Evolutionary conservation across 2,329 filamentous ascomycete genomes (phyloP), one percentile per base, ranked within the genome.

Genomic region (Epichloe sp.): DNA sequence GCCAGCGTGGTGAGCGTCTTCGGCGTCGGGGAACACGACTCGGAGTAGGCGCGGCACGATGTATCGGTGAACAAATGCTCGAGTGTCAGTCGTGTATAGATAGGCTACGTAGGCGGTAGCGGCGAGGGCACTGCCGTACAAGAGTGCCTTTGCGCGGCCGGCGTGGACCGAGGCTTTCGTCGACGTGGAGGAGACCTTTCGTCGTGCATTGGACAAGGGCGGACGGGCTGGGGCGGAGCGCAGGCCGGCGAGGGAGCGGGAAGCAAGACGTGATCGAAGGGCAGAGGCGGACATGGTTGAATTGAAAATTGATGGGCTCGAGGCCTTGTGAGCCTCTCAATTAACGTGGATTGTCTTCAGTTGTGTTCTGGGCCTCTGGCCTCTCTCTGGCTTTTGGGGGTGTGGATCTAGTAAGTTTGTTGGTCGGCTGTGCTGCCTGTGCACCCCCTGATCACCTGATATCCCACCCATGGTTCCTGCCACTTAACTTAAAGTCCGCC

Each of bases 1-100:
- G 48, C 87, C 86, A 21, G 77, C 74, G 62, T 94, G 84, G 65
- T 98, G 93, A n/a, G 91, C 93, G 40, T 95, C 88, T 67, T 98
- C 93, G 52, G 85, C 85, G 60, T 93, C 86, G 4, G 83, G 76
- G 65, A 80, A 85, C 52, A 86, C 52, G 49, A 75, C 68, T 47
- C 87, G 82, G 4, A 93, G 63, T 17, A 82, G 62, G 0, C 78
- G 85, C 2, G 86, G 82, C 14, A 84, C 72, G 34, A 84, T 66
- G 67, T 79, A 87, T 60, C 76, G 78, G 66, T 90, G 85, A 53
- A 83, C 62, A 52, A 80, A 84, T 42, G 85, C 81, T 54, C 86
- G 75, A 6, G 85, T 88, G 64, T 89, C 86, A 50, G 85, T 88
- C n/a, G 73, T 68, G 62, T 88, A 88, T 55, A 86, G 67, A 64